phyloP scores from a whole-genome alignment of 2,329 filamentous ascomycete genomes.

The Plenodomus tracheiphilus region DNA sequence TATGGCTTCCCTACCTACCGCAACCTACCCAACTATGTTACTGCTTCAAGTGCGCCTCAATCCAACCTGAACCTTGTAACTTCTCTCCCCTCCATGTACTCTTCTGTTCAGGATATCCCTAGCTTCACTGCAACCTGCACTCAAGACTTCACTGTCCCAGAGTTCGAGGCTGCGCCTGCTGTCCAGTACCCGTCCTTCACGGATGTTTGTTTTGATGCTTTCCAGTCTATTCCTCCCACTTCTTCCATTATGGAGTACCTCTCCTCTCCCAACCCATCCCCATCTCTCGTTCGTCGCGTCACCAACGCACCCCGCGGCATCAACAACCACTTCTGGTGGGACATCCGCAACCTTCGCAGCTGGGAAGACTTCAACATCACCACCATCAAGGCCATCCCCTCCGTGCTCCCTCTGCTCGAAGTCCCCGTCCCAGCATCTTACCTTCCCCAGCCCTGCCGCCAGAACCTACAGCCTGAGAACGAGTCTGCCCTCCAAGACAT shows the following conservation, averaged over 20 bases:
- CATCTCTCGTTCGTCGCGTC: constrained; percentile 78
- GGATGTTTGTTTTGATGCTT: constrained; percentile 46
- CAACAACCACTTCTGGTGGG: constrained; percentile 93
- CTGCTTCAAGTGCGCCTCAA: constrained; percentile 43
- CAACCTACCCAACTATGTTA: constrained; percentile 65
- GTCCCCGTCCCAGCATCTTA: constrained; percentile 61
- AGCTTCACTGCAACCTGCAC: constrained; percentile 34
- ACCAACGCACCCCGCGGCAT: constrained; percentile 70
- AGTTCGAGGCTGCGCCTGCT: constrained; percentile 44
- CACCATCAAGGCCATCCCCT: constrained; percentile 72
- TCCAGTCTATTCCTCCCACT: constrained; percentile 45
- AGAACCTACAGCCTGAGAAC: constrained; percentile 73
- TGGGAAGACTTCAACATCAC: constrained; percentile 80
- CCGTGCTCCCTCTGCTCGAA: constrained; percentile 71
- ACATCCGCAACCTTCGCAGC: constrained; percentile 80
- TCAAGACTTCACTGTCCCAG: constrained; percentile 40
- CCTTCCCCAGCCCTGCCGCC: constrained; percentile 61
- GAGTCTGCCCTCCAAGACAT: constrained; percentile 75
- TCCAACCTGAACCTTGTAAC: constrained; percentile 45
- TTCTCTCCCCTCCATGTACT: constrained; percentile 43
- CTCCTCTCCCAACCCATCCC: constrained; percentile 76
- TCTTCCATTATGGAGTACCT: constrained; percentile 80
- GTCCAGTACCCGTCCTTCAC: constrained; percentile 50
- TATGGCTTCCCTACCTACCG: constrained; percentile 87
- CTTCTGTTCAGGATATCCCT: constrained; percentile 38